phyloP scores from a whole-genome alignment of 371 early-diverging fungal species.

The Furculomyces boomerangus region DNA sequence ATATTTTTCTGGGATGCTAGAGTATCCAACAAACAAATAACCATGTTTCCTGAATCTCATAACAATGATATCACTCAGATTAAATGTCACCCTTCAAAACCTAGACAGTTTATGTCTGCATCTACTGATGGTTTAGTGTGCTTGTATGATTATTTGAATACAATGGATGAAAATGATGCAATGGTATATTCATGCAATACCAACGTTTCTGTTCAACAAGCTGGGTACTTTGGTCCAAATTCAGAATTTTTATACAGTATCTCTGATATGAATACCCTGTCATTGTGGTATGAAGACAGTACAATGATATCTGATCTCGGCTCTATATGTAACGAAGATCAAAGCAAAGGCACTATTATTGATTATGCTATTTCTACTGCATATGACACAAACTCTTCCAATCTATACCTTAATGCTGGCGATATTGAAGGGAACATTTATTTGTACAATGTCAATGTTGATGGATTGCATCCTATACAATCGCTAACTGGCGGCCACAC shows the following conservation, averaged over 20 bases:
- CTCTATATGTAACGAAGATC: constrained; percentile 38
- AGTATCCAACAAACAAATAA: constrained; percentile 23
- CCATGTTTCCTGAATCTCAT: constrained; percentile 63
- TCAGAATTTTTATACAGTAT: constrained; percentile 68
- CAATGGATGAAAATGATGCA: constrained; percentile 73
- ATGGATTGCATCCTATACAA: constrained; percentile 32
- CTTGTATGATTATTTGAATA: constrained; percentile 39
- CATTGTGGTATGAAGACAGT: constrained; percentile 33
- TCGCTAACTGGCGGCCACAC: constrained; percentile 35
- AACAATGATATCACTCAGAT: constrained; percentile 85
- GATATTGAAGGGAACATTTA: constrained; percentile 48
- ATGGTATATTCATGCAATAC: constrained; percentile 63
- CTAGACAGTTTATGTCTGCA: constrained; percentile 39
- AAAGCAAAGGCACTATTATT: constrained; percentile 26
- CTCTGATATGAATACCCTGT: constrained; percentile 77
- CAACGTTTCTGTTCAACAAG: constrained; percentile 52
- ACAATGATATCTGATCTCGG: constrained; percentile 51
- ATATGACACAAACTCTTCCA: constrained; percentile 42
- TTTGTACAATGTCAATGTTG: constrained; percentile 48
- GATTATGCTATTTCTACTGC: constrained; percentile 73
- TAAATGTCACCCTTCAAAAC: constrained; percentile 48
- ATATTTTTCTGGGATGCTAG: constrained; percentile 49
- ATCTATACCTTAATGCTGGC: constrained; percentile 68
- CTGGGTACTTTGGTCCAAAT: constrained; percentile 78
- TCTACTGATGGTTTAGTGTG: constrained; percentile 64